Conservation (phyloP, 2,329 filamentous ascomycete genomes). For the Botryotinia convoluta region DNA sequence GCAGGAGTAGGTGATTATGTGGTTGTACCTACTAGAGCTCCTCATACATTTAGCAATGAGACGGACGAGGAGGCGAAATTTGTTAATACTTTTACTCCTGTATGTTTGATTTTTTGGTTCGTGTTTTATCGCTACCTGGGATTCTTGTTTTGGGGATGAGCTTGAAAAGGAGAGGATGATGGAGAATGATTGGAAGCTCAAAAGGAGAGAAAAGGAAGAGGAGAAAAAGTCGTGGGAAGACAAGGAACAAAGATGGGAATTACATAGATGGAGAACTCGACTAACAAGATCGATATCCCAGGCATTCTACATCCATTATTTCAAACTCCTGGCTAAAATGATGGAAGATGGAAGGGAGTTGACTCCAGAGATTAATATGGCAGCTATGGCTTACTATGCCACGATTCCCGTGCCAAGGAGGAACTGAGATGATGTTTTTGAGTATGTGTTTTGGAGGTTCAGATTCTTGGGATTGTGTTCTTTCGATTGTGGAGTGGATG, state of each 20-base stretch:
- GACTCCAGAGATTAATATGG: constrained; percentile 9
- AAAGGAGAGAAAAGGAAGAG: background rate
- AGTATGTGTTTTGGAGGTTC: too few relatives aligned
- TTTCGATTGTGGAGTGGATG: background rate
- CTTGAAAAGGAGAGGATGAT: background rate
- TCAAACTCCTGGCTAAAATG: constrained; percentile 5
- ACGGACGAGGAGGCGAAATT: constrained; percentile 10
- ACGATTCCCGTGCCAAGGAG: constrained; percentile 10
- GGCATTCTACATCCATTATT: constrained; percentile 20
- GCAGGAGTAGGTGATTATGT: constrained; percentile 16
- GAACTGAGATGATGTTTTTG: background rate
- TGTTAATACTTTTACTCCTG: constrained; percentile 14
- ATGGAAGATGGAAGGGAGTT: constrained; percentile 17
- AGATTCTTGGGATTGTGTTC: background rate
- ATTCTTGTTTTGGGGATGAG: background rate
- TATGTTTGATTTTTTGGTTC: background rate
- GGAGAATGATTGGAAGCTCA: background rate
- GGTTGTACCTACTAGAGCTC: constrained; percentile 8
- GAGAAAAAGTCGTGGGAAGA: too few relatives aligned
- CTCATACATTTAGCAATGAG: constrained; percentile 20
- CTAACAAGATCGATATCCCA: background rate
- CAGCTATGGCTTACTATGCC: constrained; percentile 20
- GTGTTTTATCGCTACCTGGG: background rate
- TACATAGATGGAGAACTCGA: accelerated
- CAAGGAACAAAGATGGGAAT: background rate